Percentiles rank a stretch among this genome's conserved stretches.
phyloP scores from a whole-genome alignment of 768 basidiomycete genomes.

The Dioszegia aurantiaca region DNA sequence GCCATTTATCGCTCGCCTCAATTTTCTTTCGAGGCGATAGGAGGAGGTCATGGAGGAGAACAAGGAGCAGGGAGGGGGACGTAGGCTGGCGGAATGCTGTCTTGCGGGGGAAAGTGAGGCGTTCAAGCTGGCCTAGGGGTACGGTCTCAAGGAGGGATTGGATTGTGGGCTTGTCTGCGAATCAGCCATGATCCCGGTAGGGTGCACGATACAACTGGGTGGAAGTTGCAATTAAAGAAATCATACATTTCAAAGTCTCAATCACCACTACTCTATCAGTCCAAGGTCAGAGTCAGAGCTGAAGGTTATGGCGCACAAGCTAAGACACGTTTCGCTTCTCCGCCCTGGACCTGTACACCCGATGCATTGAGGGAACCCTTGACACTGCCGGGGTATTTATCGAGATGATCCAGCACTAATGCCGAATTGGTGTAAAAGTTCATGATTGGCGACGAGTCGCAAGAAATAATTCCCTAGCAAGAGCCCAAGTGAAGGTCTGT shows the following conservation, averaged over 20 bases:
- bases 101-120: slow-evolving; percentile 62
- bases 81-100: slow-evolving; percentile 34
- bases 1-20: slow-evolving; percentile 79
- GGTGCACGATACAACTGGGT: no score
- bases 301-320: slow-evolving; percentile 36
- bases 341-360: slow-evolving; percentile 34
- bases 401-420: slow-evolving; percentile 75
- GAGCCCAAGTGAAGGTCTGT: not conserved
- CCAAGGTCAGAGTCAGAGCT: slow-evolving; percentile 12
- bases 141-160: slow-evolving; percentile 66
- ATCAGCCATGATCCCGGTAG: slow-evolving; percentile 6
- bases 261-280: slow-evolving; percentile 63
- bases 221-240: not conserved
- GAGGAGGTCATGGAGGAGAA: slow-evolving; percentile 87
- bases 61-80: slow-evolving; percentile 70
- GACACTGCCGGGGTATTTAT: slow-evolving; percentile 86
- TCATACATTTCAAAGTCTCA: slow-evolving; percentile 88
- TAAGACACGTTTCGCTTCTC: slow-evolving; percentile 48
- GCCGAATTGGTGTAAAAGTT: slow-evolving; percentile 95
- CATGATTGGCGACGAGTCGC: slow-evolving; percentile 58
- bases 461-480: not conserved
- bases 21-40: slow-evolving; percentile 66
- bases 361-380: slow-evolving; percentile 71
- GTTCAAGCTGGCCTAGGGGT: slow-evolving; percentile 70
- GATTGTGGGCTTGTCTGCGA: slow-evolving; percentile 73